Base-by-base conservation (phyloP, 208 protist genomes). In the Crithidia brevicula region DNA sequence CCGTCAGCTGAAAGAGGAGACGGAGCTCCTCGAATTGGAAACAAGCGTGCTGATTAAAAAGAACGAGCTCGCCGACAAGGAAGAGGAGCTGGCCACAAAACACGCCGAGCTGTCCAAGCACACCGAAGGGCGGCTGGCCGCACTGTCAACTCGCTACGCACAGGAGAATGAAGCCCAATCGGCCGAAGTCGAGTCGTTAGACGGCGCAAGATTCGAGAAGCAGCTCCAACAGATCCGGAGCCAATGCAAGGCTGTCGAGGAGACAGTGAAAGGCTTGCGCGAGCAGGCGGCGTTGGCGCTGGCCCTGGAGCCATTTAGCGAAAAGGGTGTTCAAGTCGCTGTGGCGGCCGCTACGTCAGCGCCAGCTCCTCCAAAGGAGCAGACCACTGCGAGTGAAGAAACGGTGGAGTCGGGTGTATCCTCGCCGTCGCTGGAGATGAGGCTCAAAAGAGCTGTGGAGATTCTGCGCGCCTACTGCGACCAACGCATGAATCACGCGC, bases 21-120 rank as follows among this genome's bases (percentile, higher is more conserved):
- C 74, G 4, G 86, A 86, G 54, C 70, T 92, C 45, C 75, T 81
- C 20, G 66, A 81, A 30, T 58, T 92, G 15, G 82, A 92, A 52
- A 87, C 86, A 25, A 78, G 46, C 34, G 46, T 81, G 15, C 58
- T 88, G 22, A 59, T 63, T 43, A 93, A 89, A 63, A 52, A 64
- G 36, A 84, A 63, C 11, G 82, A 93, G 65, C 50, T 88, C 56
- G 62, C 72, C 40, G 62, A 54, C 4, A 60, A 71, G 51, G 71
- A 78, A 59, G 47, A 66, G 27, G 54, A 71, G 53, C 40, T 82
- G 58, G 63, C 30, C 7, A 40, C 16, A 23, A 77, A 85, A 51
- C 56, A 60, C 9, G 50, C 45, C 3, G 53, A 68, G 51, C 68
- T 76, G 36, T 28, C 75, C 20, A 20, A 25, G 4, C 80, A 85